phyloP scores from a whole-genome alignment of 208 protist genomes.

The Wallacemonas rigidus region DNA sequence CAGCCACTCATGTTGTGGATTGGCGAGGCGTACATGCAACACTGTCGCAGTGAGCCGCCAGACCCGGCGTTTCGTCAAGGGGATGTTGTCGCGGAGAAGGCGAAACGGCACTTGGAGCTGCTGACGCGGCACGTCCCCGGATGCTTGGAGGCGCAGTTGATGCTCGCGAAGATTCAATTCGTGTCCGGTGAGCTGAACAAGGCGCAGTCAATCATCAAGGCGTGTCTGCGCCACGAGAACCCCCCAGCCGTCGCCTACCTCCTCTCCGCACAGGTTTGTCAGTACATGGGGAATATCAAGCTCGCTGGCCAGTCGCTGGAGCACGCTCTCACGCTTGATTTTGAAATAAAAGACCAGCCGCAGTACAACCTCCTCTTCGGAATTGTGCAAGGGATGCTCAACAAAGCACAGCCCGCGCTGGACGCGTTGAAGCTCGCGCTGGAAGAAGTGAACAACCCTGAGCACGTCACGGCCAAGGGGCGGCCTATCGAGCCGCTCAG shows the following conservation, averaged over 20 bases:
- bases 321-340: constrained; percentile 92
- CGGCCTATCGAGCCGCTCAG: constrained; percentile 62
- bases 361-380: constrained; percentile 93
- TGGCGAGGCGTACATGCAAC: constrained; percentile 84
- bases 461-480: constrained; percentile 39
- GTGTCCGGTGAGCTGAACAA: constrained; percentile 77
- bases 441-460: constrained; percentile 21
- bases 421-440: constrained; percentile 59
- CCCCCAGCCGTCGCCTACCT: constrained; percentile 83
- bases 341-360: constrained; percentile 91
- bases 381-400: constrained; percentile 66
- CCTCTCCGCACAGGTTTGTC: constrained; percentile 89
- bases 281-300: constrained; percentile 78
- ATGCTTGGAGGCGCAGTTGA: constrained; percentile 85
- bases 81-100: constrained; percentile 76
- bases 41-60: constrained; percentile 87
- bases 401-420: constrained; percentile 74
- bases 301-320: constrained; percentile 87
- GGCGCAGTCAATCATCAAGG: constrained; percentile 69
- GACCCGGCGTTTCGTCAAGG: constrained; percentile 55
- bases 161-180: constrained; percentile 85
- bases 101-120: constrained; percentile 70
- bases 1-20: constrained; percentile 84
- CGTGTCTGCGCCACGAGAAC: constrained; percentile 74
- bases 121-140: constrained; percentile 83